phyloP scores from a whole-genome alignment of 1,284 basidiomycete species.

The Ustilago trichophora region DNA sequence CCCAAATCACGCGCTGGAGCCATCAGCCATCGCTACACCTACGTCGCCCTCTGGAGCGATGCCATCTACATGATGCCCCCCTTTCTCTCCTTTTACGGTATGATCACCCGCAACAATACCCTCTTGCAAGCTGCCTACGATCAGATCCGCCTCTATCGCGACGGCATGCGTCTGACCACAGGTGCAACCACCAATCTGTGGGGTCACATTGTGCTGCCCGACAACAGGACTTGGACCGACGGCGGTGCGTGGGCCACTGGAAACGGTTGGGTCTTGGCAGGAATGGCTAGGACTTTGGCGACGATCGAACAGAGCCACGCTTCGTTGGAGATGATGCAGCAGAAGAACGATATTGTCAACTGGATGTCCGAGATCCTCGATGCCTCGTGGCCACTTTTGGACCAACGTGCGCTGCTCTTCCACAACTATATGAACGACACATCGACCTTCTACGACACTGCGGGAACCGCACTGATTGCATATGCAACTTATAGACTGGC shows the following conservation, averaged over 20 bases:
- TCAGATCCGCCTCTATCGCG: constrained; percentile 81
- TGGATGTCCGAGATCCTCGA: constrained; percentile 80
- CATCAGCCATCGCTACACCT: constrained; percentile 63
- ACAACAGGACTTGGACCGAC: constrained; percentile 57
- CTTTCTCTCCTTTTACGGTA: constrained; percentile 88
- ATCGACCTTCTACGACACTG: constrained; percentile 49
- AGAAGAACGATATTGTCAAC: constrained; percentile 73
- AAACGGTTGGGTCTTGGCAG: constrained; percentile 85
- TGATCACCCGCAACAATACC: constrained; percentile 74
- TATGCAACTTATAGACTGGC: constrained; percentile 60
- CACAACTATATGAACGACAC: constrained; percentile 61
- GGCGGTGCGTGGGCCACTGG: constrained; percentile 74
- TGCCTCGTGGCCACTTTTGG: constrained; percentile 75
- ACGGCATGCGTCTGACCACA: constrained; percentile 70
- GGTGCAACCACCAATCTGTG: constrained; percentile 68
- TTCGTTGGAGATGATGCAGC: constrained; percentile 69
- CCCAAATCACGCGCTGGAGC: constrained; percentile 69
- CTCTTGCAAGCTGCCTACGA: constrained; percentile 77
- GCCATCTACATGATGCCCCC: constrained; percentile 87
- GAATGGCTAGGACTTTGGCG: constrained; percentile 81
- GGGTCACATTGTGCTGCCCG: constrained; percentile 54
- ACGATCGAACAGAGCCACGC: constrained; percentile 76
- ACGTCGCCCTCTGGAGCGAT: constrained; percentile 61
- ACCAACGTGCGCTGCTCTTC: constrained; percentile 47
- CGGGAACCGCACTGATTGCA: constrained; percentile 57